These are phyloP conservation scores for Penicillium sp. DNA, from an alignment of 2,329 filamentous ascomycete species.

Conservation along the genomic window DNA sequence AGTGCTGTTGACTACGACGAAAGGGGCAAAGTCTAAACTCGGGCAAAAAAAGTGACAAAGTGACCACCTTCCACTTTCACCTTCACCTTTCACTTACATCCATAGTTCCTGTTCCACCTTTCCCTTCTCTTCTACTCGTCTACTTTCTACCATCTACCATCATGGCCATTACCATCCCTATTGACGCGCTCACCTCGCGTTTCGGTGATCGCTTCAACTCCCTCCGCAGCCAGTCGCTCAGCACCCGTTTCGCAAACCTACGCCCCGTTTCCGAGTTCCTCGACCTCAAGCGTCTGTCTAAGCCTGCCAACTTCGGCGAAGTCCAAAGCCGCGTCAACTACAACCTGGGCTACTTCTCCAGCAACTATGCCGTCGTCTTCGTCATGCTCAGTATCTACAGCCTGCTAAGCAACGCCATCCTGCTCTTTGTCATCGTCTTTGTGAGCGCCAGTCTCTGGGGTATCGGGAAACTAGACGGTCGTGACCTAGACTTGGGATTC, in stretches of 20 bases:
- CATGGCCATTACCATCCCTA: slow-evolving; percentile 90
- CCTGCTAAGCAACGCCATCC: slow-evolving; percentile 75
- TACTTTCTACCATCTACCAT: too few relatives aligned
- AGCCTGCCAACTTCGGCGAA: slow-evolving; percentile 85
- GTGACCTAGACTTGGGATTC: slow-evolving; percentile 79
- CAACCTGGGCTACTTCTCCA: slow-evolving; percentile 94
- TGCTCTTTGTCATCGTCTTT: slow-evolving; percentile 89
- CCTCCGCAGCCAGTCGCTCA: slow-evolving; percentile 71
- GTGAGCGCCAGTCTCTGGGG: slow-evolving; percentile 81
- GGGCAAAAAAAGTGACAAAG: slow-evolving; percentile 4
- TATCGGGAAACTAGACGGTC: slow-evolving; percentile 83
- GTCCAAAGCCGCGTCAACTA: slow-evolving; percentile 92
- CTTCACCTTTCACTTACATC: not conserved
- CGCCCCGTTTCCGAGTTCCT: slow-evolving; percentile 88
- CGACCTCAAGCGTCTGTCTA: slow-evolving; percentile 91
- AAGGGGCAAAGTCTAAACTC: slow-evolving; percentile 6
- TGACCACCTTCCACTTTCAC: slow-evolving; percentile 2
- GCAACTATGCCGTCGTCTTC: slow-evolving; percentile 95
- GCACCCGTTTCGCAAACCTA: slow-evolving; percentile 83
- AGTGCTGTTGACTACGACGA: slow-evolving; percentile 4
- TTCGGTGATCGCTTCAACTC: slow-evolving; percentile 86
- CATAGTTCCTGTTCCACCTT: not conserved
- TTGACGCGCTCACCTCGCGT: slow-evolving; percentile 85
- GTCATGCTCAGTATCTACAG: slow-evolving; percentile 95
- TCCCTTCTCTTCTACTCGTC: slow-evolving; percentile 9